A percentile compares a stretch with the other conserved stretches of the same genome.
Evolutionary conservation across 2,329 filamentous ascomycete species (phyloP).

Genomic region (Pseudocercospora musae): DNA sequence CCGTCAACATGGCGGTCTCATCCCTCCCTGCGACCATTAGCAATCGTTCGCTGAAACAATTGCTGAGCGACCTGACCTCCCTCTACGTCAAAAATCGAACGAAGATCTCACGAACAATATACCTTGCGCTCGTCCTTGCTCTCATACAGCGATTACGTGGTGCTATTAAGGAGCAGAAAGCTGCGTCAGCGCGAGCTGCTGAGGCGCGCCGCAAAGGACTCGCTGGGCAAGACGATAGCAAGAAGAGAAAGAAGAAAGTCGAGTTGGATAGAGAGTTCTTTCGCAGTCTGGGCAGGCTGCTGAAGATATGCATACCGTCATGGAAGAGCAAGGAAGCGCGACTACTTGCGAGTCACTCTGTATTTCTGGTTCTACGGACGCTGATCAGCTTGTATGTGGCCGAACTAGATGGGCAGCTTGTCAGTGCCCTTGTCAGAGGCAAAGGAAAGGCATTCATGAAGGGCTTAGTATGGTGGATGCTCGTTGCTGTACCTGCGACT

Average conservation of each 20-base stretch:
- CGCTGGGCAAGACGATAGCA: conserved; percentile 37
- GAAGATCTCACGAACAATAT: conserved; percentile 77
- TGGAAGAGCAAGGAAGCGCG: conserved; percentile 86
- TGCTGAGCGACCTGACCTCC: conserved; percentile 54
- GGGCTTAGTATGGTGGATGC: conserved; percentile 96
- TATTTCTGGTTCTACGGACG: conserved; percentile 87
- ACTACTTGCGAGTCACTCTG: conserved; percentile 82
- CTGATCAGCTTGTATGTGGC: conserved; percentile 94
- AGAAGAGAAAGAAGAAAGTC: conserved; percentile 65
- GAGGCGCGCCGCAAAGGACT: conserved; percentile 47
- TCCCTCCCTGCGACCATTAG: conserved; percentile 24
- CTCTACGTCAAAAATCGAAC: conserved; percentile 78
- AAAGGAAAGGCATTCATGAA: conserved; percentile 86
- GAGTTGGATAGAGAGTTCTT: conserved; percentile 89
- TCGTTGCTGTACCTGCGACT: conserved; percentile 90
- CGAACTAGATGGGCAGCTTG: conserved; percentile 88
- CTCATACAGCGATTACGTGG: conserved; percentile 83
- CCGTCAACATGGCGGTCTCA: conserved; percentile 22
- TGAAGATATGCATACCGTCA: conserved; percentile 85
- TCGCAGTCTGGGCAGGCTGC: conserved; percentile 69
- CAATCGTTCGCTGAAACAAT: conserved; percentile 32
- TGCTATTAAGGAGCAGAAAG: conserved; percentile 90
- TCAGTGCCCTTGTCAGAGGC: conserved; percentile 87
- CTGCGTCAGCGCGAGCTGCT: conserved; percentile 67
- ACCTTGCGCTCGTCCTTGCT: conserved; percentile 75